Percentiles rank a stretch among this genome's conserved stretches.
phyloP scores from a whole-genome alignment of 2,329 filamentous ascomycete genomes.

The Pseudophaeomoniella oleicola region DNA sequence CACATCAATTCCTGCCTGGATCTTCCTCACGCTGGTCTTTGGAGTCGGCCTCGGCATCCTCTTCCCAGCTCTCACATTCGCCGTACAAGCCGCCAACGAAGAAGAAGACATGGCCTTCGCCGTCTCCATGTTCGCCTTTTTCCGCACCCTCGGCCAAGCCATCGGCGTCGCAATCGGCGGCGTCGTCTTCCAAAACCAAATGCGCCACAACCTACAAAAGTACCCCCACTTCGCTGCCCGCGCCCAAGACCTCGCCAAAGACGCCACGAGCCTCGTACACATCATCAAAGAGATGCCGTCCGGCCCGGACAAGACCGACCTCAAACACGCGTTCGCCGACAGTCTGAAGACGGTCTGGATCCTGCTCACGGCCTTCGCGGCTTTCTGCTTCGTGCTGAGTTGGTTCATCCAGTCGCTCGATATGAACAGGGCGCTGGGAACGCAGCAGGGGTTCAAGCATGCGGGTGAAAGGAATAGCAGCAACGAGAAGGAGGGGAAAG shows the following conservation, averaged over 20 bases:
- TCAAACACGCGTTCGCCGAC: slow-evolving; percentile 40
- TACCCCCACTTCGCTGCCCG: slow-evolving; percentile 33
- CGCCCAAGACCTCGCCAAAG: slow-evolving; percentile 36
- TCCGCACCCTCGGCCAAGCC: slow-evolving; percentile 49
- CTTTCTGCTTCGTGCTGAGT: slow-evolving; percentile 35
- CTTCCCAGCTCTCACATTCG: slow-evolving; percentile 45
- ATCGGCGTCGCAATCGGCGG: slow-evolving; percentile 53
- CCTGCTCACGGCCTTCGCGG: slow-evolving; percentile 39
- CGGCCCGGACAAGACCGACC: slow-evolving; percentile 21
- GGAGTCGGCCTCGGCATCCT: slow-evolving; percentile 55
- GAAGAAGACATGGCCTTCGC: slow-evolving; percentile 45
- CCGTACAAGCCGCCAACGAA: slow-evolving; percentile 46
- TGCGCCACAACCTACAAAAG: slow-evolving; percentile 34
- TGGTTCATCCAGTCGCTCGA: slow-evolving; percentile 36
- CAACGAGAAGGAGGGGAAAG: no score
- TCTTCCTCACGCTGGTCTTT: slow-evolving; percentile 41
- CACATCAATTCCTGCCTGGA: slow-evolving; percentile 31
- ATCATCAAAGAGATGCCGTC: slow-evolving; percentile 41
- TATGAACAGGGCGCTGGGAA: slow-evolving; percentile 32
- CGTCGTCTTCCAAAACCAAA: slow-evolving; percentile 53
- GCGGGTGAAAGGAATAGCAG: no score
- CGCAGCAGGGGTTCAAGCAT: slow-evolving; percentile 32
- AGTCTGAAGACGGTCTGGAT: slow-evolving; percentile 41
- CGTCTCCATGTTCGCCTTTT: slow-evolving; percentile 52
- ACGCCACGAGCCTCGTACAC: slow-evolving; percentile 44